These are phyloP conservation scores for Amborella trichopoda DNA, from an alignment of 164 flowering plant species.

Conservation along the genomic window DNA sequence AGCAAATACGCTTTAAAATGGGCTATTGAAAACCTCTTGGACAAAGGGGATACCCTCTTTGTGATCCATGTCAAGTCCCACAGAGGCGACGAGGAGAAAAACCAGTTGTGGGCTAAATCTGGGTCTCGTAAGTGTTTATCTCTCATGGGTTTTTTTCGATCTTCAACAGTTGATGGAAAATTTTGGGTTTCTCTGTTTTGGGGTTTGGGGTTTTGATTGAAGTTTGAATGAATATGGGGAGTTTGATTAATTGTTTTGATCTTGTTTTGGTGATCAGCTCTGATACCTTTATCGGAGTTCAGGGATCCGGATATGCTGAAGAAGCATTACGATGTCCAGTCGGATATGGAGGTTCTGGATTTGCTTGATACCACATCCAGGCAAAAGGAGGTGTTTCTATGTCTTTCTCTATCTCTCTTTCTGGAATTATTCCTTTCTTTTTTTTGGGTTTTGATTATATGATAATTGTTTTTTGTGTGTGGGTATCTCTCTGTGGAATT, in stretches of 20 bases:
- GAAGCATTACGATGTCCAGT: slow-evolving; percentile 34
- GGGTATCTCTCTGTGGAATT: neutral
- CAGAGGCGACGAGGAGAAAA: slow-evolving; percentile 24
- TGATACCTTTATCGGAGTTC: slow-evolving; percentile 67
- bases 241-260: no score
- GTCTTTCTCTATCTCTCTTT: neutral
- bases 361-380: slow-evolving; percentile 44
- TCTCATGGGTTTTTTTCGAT: neutral
- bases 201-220: no score
- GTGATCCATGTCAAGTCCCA: slow-evolving; percentile 33
- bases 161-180: neutral
- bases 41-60: slow-evolving; percentile 40
- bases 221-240: no score
- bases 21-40: slow-evolving; percentile 43
- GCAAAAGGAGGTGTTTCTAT: slow-evolving; percentile 44
- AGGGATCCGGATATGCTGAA: slow-evolving; percentile 36
- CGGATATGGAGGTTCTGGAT: slow-evolving; percentile 51
- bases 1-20: slow-evolving; percentile 55
- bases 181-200: neutral
- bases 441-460: neutral
- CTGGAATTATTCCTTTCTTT: slow-evolving; percentile 1
- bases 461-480: neutral
- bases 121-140: slow-evolving; percentile 57
- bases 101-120: slow-evolving; percentile 37
- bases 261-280: slow-evolving; percentile 33